Percentiles rank a stretch among this genome's conserved stretches.
Evolutionary conservation across 176 grass and related monocot genomes (phyloP).

Genomic region (Ampelocalamus luodianensis): DNA sequence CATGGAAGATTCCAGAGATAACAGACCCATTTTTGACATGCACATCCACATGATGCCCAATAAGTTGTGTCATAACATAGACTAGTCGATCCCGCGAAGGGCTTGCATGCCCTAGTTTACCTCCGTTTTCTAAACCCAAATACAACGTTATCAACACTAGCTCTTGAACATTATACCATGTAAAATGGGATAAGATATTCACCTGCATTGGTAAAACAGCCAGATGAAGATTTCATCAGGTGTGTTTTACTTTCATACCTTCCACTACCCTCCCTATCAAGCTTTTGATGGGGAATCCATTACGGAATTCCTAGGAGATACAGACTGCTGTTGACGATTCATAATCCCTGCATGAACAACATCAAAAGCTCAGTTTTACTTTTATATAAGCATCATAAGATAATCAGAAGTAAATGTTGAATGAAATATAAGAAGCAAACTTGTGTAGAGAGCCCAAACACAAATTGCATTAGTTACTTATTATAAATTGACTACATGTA

Average conservation of each 20-base stretch:
- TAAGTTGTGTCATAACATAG: constrained; percentile 75
- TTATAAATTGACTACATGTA: background rate
- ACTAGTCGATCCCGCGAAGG: constrained; percentile 76
- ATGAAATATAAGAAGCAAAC: background rate
- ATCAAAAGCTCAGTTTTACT: constrained; percentile 30
- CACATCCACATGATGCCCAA: constrained; percentile 82
- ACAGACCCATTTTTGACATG: constrained; percentile 95
- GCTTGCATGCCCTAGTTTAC: constrained; percentile 53
- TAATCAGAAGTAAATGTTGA: constrained; percentile 2
- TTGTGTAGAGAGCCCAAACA: background rate
- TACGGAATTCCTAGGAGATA: constrained; percentile 55
- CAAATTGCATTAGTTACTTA: background rate
- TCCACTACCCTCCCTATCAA: constrained; percentile 67
- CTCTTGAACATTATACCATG: constrained; percentile 4
- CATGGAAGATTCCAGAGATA: constrained; percentile 96
- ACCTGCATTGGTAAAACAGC: constrained; percentile 50
- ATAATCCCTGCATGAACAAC: constrained; percentile 56
- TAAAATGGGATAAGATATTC: constrained; percentile 29
- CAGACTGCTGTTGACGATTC: constrained; percentile 72
- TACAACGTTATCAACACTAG: constrained; percentile 46
- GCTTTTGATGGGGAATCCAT: constrained; percentile 63
- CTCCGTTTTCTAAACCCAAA: constrained; percentile 61
- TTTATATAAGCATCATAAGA: background rate
- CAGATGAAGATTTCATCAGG: constrained; percentile 49
- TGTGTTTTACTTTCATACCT: constrained; percentile 59